Evolutionary conservation across 331 rosid genomes (phyloP), one percentile per base, ranked within the genome.

Genomic region (Quercus lobata): DNA sequence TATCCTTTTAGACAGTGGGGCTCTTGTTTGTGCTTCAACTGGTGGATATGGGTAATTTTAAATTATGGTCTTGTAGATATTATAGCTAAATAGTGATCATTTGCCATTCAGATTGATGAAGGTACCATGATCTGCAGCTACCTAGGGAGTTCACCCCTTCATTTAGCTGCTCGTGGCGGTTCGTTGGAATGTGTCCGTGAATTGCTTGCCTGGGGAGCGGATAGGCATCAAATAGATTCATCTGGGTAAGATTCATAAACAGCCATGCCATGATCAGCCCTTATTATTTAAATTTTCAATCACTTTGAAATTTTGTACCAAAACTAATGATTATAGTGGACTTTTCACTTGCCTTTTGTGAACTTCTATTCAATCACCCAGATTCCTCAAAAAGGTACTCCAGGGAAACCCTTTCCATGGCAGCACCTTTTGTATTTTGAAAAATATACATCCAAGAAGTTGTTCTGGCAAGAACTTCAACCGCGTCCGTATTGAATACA

Each of bases 181-280:
- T 92, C 97, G 32, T 73, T 94, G 73, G 97, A 94, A 70, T 92
- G 95, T 77, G 84, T 94, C 75, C 85, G 98, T 8, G 81, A 86
- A 83, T 84, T 94, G 87, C 97, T 94, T 68, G 91, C 98, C 68
- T 85, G 97, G 94, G 97, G 98, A 81, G 97, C 97, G 0, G 97
- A 94, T 79, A 86, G 97, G 81, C 91, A 89, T 82, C 97, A 87
- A 77, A 69, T 84, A 74, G 97, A 94, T 82, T 79, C 94, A 30
- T 83, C 91, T 7, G 94, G 97, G 98, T 94, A 87, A 81, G 87
- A 73, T 72, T 70, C 74, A 69, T 34, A 58, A 21, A 22, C 44
- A 4, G 15, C 46, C 1, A 32, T 30, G 15, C 71, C 2, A 32
- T 30, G 21, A 65, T 65, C 2, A 65, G 10, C 71, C 71, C 49